A percentile compares a stretch with the other conserved stretches of the same genome.
phyloP scores from a whole-genome alignment of 2,329 filamentous ascomycete genomes.

The Fusarium armeniacum region DNA sequence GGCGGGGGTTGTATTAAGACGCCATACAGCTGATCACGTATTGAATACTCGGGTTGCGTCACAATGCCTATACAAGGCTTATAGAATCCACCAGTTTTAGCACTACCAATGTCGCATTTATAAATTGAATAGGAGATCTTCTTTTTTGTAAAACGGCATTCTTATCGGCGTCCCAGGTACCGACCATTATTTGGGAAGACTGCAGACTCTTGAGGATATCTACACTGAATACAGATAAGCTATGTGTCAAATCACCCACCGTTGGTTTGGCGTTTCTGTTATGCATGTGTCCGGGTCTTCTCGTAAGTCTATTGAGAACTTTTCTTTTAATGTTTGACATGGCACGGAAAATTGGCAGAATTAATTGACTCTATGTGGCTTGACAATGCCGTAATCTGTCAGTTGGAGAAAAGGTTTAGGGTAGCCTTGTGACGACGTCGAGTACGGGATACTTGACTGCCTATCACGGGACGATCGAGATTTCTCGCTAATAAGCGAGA shows the following conservation, averaged over 20 bases:
- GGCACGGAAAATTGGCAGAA: not conserved
- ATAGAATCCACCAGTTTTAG: not conserved
- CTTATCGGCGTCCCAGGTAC: no score
- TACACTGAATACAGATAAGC: no score
- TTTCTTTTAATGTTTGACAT: not conserved
- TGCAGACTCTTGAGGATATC: no score
- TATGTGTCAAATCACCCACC: not conserved
- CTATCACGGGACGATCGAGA: constrained; percentile 62
- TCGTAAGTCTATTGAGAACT: constrained; percentile 64
- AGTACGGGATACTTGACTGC: not conserved
- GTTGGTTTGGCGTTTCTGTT: not conserved
- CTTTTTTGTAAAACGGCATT: not conserved
- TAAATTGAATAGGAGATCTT: not conserved
- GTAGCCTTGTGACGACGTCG: constrained; percentile 55
- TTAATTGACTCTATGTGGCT: not conserved
- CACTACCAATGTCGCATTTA: not conserved
- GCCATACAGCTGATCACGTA: constrained; percentile 35
- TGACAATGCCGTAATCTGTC: not conserved
- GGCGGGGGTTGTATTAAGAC: constrained; percentile 38
- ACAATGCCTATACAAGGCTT: not conserved
- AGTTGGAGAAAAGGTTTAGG: constrained; percentile 60
- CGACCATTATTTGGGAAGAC: no score
- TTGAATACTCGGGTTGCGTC: not conserved
- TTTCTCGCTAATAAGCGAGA: constrained; percentile 66
- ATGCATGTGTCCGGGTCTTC: constrained; percentile 64